Percentiles rank a stretch among this genome's conserved stretches.
Conservation (phyloP, 805 yeast genomes). For the Millerago galiae region DNA sequence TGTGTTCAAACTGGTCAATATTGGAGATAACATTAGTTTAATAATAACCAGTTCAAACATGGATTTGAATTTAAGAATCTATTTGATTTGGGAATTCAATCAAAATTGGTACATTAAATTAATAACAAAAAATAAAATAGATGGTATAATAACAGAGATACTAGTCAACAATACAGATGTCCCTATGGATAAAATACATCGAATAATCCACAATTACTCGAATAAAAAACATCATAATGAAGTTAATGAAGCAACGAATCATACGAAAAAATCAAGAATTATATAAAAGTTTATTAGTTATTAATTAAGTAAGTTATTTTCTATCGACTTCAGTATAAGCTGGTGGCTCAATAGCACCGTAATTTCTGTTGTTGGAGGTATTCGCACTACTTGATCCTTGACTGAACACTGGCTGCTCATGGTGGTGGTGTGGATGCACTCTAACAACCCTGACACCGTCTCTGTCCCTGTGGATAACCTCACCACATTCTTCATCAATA, state of each 20-base stretch:
- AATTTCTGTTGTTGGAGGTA: conserved; percentile 1
- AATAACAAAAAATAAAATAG: not conserved
- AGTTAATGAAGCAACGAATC: not conserved
- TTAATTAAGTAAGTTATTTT: not conserved
- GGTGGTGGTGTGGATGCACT: conserved; percentile 2
- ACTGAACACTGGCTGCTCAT: not conserved
- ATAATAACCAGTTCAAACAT: not conserved
- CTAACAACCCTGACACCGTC: conserved; percentile 5
- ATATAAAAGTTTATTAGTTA: no score
- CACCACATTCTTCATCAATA: conserved; percentile 23
- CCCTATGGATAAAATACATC: not conserved
- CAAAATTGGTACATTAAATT: not conserved
- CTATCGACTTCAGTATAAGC: conserved; percentile 6
- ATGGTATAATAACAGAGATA: conserved; percentile 1
- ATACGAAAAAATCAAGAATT: not conserved
- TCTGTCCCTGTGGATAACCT: conserved; percentile 10
- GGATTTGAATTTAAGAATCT: conserved; percentile 1
- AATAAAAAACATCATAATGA: not conserved
- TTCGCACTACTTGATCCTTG: not conserved
- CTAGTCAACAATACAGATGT: not conserved
- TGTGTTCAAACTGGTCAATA: conserved; percentile 2
- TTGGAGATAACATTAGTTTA: not conserved
- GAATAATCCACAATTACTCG: not conserved
- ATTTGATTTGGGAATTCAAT: not conserved
- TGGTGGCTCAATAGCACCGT: conserved; percentile 9